Evolutionary conservation across 306 rosid species (phyloP).

Genomic region (Ceratonia siliqua): DNA sequence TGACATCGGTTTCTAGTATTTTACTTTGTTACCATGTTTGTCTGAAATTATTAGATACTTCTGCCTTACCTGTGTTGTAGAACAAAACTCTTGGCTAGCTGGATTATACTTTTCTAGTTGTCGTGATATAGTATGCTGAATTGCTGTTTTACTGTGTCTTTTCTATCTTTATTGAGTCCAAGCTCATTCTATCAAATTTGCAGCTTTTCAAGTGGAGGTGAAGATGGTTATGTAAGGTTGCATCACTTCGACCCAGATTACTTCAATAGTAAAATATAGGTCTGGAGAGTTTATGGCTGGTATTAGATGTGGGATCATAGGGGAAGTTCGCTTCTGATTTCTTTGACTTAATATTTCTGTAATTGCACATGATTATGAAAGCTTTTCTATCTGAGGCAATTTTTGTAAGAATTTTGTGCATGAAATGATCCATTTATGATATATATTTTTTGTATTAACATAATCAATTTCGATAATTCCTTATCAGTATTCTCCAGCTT

Average conservation of each 20-base stretch:
- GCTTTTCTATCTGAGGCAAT: neutral
- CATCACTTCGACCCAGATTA: slow-evolving; percentile 93
- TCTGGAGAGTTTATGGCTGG: slow-evolving; percentile 24
- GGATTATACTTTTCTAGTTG: neutral
- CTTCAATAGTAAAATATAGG: slow-evolving; percentile 80
- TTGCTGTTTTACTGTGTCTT: neutral
- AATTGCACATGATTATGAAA: slow-evolving; percentile 1
- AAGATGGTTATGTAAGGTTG: slow-evolving; percentile 89
- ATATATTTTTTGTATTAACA: neutral
- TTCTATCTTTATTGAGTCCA: neutral
- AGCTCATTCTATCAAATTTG: slow-evolving; percentile 10
- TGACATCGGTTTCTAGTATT: neutral
- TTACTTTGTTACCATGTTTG: neutral
- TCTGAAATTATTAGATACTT: neutral
- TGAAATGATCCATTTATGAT: neutral
- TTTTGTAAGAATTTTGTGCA: neutral
- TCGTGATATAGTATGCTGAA: neutral
- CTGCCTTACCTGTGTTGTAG: neutral
- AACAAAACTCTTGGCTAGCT: neutral
- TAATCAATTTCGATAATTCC: neutral
- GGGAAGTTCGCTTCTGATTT: slow-evolving; percentile 18
- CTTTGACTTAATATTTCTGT: neutral
- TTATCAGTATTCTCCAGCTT: neutral
- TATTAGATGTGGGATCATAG: slow-evolving; percentile 6
- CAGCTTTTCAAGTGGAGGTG: slow-evolving; percentile 97